A percentile compares a stretch with the other conserved stretches of the same genome.
These are phyloP conservation scores for Desmodesmus armatus DNA, from an alignment of 139 green algal genomes.

Conservation along the genomic window DNA sequence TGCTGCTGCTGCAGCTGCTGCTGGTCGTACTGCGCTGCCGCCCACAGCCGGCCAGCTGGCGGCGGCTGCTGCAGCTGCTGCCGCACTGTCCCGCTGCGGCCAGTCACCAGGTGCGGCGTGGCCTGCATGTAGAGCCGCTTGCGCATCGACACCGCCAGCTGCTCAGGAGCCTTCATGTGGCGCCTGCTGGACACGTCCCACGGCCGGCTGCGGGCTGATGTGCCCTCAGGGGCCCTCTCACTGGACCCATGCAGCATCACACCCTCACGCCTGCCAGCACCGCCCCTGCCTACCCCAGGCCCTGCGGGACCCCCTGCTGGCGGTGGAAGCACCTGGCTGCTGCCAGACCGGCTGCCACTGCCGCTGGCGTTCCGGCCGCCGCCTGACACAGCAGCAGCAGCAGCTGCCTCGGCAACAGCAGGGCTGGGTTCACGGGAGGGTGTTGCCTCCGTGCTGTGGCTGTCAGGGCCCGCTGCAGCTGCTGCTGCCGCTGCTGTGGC, in stretches of 20 bases:
- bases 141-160: constrained; percentile 58
- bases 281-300: too few relatives aligned
- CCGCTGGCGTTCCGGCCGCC: not conserved
- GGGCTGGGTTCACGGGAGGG: too few relatives aligned
- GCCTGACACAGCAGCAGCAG: not conserved
- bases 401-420: constrained; percentile 20
- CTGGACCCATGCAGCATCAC: constrained; percentile 22
- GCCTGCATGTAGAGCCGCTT: constrained; percentile 71
- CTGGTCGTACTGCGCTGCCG: not conserved
- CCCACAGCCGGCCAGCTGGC: not conserved
- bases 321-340: too few relatives aligned
- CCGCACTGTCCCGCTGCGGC: constrained; percentile 17
- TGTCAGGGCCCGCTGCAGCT: constrained; percentile 3
- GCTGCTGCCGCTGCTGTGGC: not conserved
- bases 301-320: not conserved
- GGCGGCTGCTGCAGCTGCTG: constrained; percentile 43
- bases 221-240: constrained; percentile 2
- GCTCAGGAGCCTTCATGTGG: constrained; percentile 68
- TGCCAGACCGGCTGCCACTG: constrained; percentile 31
- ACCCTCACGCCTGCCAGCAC: not conserved
- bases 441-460: not conserved
- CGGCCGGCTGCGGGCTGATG: constrained; percentile 41
- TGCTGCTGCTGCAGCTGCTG: constrained; percentile 22
- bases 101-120: constrained; percentile 64
- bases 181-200: constrained; percentile 57